phyloP scores from a whole-genome alignment of 1,284 basidiomycete species.

The Sporisorium sorghi region DNA sequence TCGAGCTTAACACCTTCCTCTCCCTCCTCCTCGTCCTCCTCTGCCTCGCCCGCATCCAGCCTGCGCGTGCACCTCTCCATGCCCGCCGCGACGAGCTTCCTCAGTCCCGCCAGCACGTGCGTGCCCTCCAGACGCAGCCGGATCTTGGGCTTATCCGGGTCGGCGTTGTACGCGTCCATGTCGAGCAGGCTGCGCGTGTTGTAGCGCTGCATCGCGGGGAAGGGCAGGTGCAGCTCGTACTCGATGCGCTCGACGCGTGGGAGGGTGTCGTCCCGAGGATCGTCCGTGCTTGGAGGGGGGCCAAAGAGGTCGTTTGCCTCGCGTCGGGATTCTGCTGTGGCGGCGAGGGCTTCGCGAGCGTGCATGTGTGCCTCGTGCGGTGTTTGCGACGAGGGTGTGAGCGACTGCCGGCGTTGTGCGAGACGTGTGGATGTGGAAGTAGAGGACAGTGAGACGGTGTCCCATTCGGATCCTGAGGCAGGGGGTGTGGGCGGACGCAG shows the following conservation, averaged over 20 bases:
- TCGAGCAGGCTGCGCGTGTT: constrained; percentile 32
- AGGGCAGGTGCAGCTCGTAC: constrained; percentile 51
- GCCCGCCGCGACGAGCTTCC: constrained; percentile 50
- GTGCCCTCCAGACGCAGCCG: constrained; percentile 52
- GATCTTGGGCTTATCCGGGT: constrained; percentile 44
- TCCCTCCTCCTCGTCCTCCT: constrained; percentile 14
- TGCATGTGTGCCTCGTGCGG: constrained; percentile 19
- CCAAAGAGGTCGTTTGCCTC: constrained; percentile 55
- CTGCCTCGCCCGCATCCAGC: constrained; percentile 29
- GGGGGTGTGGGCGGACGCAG: constrained; percentile 42
- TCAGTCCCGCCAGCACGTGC: constrained; percentile 53
- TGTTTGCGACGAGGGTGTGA: constrained; percentile 23
- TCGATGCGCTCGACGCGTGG: constrained; percentile 51
- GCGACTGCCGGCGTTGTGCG: constrained; percentile 14
- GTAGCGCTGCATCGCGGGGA: constrained; percentile 48
- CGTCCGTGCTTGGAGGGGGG: background rate
- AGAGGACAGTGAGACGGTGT: constrained; percentile 33
- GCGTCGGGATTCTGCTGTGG: constrained; percentile 17
- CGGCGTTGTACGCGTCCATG: constrained; percentile 45
- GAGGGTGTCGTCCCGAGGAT: constrained; percentile 13
- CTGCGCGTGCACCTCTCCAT: constrained; percentile 43
- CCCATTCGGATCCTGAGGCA: constrained; percentile 25
- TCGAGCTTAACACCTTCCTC: constrained; percentile 16
- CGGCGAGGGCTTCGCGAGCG: constrained; percentile 11
- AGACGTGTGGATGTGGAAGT: constrained; percentile 18